Evolutionary conservation across 2,329 filamentous ascomycete species (phyloP), one percentile per base, ranked within the genome.

Genomic region (Cadophora sp.): DNA sequence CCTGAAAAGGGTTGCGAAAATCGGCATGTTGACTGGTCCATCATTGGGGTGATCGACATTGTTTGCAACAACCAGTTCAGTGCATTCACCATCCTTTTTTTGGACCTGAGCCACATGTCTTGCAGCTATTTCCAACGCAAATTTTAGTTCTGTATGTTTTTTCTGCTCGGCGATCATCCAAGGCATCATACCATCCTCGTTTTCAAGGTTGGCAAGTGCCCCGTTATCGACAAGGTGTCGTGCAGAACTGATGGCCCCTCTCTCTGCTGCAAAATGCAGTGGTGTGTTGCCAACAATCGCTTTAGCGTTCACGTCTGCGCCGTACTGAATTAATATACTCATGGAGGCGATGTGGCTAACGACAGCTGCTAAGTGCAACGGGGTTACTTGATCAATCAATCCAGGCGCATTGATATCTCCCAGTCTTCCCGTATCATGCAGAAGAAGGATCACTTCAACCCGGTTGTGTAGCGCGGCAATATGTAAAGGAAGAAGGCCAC

Each of bases 201-300:
- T 47, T 51, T 64, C 53, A 20, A 64, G 22, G 14, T 64, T 53
- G 5, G 55, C 36, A 16, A 39, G n/a, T n/a, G 62, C 62, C 6
- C 62, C 62, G 11, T 51, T 30, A 7, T 64, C 45, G n/a, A 59
- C 24, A 3, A 64, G 62, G 33, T 58, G 62, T 33, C 56, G 53
- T 20, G 62, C 62, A 11, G 53, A 41, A 43, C 24, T 47, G 6
- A 55, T 27, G 39, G 62, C 45, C 14, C 53, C 41, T n/a, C 18
- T 47, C 16, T 50, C 48, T 30, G 62, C 62, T 36, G 63, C 47
- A 55, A 39, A 55, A 59, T 65, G 63, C 11, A 65, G 36, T n/a
- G 63, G 63, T 4, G 63, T 65, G 20, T 41, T 36, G 3, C 22
- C 27, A 22, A 41, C 14, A 7, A 43, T 55, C 45, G 47, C 63